Evolutionary conservation across 1,284 basidiomycete genomes (phyloP), one percentile per base, ranked within the genome.

Genomic region (Marasmius fiardii): DNA sequence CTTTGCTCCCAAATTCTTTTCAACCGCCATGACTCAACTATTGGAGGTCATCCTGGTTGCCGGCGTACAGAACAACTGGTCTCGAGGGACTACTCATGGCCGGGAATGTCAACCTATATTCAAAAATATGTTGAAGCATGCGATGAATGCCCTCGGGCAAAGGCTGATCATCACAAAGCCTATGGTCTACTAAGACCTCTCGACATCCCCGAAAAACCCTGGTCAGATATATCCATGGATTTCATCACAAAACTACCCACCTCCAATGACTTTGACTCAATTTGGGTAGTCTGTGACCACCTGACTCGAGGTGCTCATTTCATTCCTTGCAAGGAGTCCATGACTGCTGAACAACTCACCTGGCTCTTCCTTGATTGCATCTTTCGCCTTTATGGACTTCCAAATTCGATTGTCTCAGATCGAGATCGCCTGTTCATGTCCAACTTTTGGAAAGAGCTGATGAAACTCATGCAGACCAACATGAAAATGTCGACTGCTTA

Each of bases 161-260:
- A 52, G 37, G 26, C 11, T 21, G 33, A 31, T 18, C 33, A 35
- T 12, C 50, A 52, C 18, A 52, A 52, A 37, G 11, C 50, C 11
- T 56, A n/a, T 37, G 48, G 54, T 8, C 49, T 34, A 18, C 49
- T 51, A 1, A 48, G 51, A 44, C 62, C 67, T 6, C 57, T 69
- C 7, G 54, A 61, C 1, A 59, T 64, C 3, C 61, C 67, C 0
- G 12, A 45, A 8, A 8, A 56, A 6, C 71, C 71, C 3, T 75
- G 70, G 69, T 37, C 12, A 1, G 62, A 60, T 0, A 64, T 75
- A 21, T 8, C 71, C 0, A 69, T 75, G 67, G 74, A 78, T 58
- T 64, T 69, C 59, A 74, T 78, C 43, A 65, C 62, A 10, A 55
- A 67, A 24, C 65, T 78, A 0, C 74, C 72, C 1, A 6, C n/a